A percentile compares a stretch with the other conserved stretches of the same genome.
Conservation (phyloP, 768 basidiomycete genomes). For the Fistulinella prunicolor region DNA sequence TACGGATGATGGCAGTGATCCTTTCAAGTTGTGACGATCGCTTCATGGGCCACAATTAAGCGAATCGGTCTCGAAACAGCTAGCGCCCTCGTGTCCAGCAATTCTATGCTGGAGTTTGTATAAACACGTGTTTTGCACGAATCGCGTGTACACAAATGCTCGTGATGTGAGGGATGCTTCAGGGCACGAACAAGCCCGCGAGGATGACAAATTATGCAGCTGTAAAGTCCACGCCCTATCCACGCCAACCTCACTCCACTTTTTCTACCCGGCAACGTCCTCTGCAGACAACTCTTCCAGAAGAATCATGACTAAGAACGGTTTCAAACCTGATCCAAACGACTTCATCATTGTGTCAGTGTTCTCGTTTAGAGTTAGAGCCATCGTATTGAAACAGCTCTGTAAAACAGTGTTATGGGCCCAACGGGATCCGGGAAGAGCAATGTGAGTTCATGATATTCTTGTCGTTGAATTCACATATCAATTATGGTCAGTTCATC, state of each 20-base stretch:
- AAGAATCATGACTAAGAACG: not conserved
- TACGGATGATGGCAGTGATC: too few species aligned
- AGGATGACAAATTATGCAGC: not conserved
- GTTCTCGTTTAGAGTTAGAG: not conserved
- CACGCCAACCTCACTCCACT: not conserved
- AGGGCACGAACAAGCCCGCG: not conserved
- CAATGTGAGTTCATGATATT: conserved; percentile 4
- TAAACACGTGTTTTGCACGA: not conserved
- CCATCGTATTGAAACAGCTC: not conserved
- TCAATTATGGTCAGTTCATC: conserved; percentile 8
- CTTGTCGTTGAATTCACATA: not conserved
- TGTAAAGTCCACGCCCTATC: too few species aligned
- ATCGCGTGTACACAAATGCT: not conserved
- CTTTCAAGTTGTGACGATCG: too few species aligned
- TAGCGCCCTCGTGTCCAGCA: too few species aligned
- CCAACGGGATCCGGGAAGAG: conserved; percentile 26
- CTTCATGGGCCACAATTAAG: not conserved
- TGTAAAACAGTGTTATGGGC: conserved; percentile 18
- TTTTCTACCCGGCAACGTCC: not conserved
- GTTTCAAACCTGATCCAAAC: conserved; percentile 6
- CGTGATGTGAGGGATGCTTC: not conserved
- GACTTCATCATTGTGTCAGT: conserved; percentile 18
- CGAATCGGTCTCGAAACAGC: not conserved
- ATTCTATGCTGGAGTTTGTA: too few species aligned
- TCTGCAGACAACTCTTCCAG: not conserved